A percentile compares a stretch with the other conserved stretches of the same genome.
Conservation (phyloP, 2,329 filamentous ascomycete species). For the Aspergillus oerlinghausenensis region DNA sequence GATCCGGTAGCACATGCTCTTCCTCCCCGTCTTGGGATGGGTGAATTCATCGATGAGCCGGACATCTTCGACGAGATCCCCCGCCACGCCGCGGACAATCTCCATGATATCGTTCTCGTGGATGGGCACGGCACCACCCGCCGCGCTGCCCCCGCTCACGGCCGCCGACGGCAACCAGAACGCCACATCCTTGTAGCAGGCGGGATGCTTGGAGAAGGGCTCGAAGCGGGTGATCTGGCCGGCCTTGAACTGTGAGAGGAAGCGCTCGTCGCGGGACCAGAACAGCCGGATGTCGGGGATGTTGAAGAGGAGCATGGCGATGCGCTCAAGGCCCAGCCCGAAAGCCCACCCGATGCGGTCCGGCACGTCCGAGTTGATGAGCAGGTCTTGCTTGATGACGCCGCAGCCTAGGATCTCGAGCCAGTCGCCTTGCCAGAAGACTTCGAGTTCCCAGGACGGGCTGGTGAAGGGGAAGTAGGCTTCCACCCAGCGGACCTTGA, state of each 20-base stretch:
- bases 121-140: conserved; percentile 49
- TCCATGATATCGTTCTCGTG: conserved; percentile 99
- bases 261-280: conserved; percentile 82
- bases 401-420: conserved; percentile 93
- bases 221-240: conserved; percentile 61
- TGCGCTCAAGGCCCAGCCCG: conserved; percentile 86
- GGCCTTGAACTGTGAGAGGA: conserved; percentile 73
- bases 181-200: conserved; percentile 84
- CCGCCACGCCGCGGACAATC: conserved; percentile 75
- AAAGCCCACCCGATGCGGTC: conserved; percentile 88
- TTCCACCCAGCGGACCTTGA: conserved; percentile 89
- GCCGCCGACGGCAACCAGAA: conserved; percentile 69
- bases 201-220: conserved; percentile 87
- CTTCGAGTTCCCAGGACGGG: conserved; percentile 92
- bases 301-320: conserved; percentile 95
- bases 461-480: conserved; percentile 97
- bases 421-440: conserved; percentile 93
- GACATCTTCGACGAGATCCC: conserved; percentile 85
- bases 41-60: conserved; percentile 77
- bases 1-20: conserved; percentile 86
- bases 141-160: conserved; percentile 34
- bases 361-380: conserved; percentile 70
- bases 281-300: conserved; percentile 96
- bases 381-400: conserved; percentile 76
- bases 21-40: conserved; percentile 77